Evolutionary conservation across 257 asterid genomes (phyloP).

Genomic region (Solanum clarkiae): DNA sequence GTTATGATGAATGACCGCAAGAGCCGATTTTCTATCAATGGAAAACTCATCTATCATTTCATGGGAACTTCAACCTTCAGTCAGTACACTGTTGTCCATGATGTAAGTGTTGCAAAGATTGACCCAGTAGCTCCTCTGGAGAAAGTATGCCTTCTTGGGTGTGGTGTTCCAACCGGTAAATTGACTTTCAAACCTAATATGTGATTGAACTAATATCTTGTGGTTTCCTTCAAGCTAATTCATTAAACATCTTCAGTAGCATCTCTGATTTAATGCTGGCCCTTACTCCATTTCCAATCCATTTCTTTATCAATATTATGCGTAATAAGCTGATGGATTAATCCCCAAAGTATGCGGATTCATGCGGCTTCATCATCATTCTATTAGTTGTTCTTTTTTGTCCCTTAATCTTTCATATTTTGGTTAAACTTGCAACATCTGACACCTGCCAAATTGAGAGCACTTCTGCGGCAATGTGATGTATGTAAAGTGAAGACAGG

Average conservation of each 20-base stretch:
- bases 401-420: background rate
- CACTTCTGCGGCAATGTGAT: background rate
- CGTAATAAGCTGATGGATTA: background rate
- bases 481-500: background rate
- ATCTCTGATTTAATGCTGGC: background rate
- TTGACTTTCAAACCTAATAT: background rate
- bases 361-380: background rate
- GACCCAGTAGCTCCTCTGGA: conserved; percentile 81
- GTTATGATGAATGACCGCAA: conserved; percentile 85
- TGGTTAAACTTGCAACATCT: background rate
- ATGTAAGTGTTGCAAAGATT: conserved; percentile 91
- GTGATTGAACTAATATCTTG: background rate
- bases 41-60: conserved; percentile 83
- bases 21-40: conserved; percentile 81
- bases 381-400: background rate
- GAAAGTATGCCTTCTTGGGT: conserved; percentile 89
- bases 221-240: background rate
- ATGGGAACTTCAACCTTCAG: conserved; percentile 99
- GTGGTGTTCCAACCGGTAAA: conserved; percentile 96
- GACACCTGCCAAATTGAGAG: background rate
- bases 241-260: background rate
- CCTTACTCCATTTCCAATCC: background rate
- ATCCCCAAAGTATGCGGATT: background rate
- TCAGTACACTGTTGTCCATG: conserved; percentile 92
- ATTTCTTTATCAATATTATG: background rate